A percentile compares a stretch with the other conserved stretches of the same genome.
Evolutionary conservation across 2,329 filamentous ascomycete species (phyloP).

Genomic region (Phialocephala sp.): DNA sequence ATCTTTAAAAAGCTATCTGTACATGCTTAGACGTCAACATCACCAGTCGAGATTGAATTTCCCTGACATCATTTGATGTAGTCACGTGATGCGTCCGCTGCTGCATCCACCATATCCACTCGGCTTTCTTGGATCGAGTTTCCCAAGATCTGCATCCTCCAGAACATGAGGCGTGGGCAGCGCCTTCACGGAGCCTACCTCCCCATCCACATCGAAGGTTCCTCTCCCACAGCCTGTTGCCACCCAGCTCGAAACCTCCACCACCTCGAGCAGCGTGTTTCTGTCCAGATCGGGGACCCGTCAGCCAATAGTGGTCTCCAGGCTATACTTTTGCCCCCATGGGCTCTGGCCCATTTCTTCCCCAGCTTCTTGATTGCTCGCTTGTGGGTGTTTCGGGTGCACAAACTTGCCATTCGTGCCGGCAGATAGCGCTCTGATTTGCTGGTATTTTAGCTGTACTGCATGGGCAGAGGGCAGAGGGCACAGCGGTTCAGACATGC

Average conservation of each 20-base stretch:
- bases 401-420: constrained; percentile 36
- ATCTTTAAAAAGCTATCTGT: too few relatives aligned
- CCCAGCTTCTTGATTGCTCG: constrained; percentile 28
- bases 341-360: constrained; percentile 16
- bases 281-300: not conserved
- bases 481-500: constrained; percentile 7
- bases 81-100: not conserved
- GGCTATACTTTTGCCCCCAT: constrained; percentile 5
- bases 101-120: too few relatives aligned
- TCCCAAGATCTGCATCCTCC: not conserved
- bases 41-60: too few relatives aligned
- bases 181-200: not conserved
- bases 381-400: constrained; percentile 31
- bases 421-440: constrained; percentile 35
- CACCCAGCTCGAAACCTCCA: not conserved
- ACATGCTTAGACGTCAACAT: not conserved
- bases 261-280: not conserved
- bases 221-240: not conserved
- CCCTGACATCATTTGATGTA: not conserved
- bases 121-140: not conserved
- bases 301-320: constrained; percentile 9
- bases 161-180: not conserved
- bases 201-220: not conserved
- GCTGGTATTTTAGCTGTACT: constrained; percentile 29
- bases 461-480: constrained; percentile 12